These are phyloP conservation scores for Cadophora gregata DNA, from an alignment of 2,329 filamentous ascomycete species.

Conservation along the genomic window DNA sequence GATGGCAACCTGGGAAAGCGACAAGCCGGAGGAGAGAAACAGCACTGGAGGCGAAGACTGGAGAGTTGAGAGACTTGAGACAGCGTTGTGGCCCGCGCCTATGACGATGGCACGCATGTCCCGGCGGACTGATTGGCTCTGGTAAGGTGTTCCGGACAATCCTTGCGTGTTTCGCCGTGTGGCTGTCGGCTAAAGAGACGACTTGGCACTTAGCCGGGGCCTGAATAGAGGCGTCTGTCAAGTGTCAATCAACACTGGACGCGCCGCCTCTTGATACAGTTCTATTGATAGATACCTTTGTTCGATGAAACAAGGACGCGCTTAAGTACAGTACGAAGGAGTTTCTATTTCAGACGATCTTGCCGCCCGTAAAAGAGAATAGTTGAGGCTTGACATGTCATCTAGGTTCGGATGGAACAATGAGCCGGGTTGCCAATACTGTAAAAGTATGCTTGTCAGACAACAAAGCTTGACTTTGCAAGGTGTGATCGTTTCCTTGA, in stretches of 20 bases:
- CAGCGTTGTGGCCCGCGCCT: slow-evolving; percentile 1
- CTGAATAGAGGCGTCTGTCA: slow-evolving; percentile 7
- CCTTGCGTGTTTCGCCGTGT: slow-evolving; percentile 4
- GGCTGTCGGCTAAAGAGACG: slow-evolving; percentile 1
- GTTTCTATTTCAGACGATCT: background rate
- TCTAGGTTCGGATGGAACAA: no score
- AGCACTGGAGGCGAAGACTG: no score
- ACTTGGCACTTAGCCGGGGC: background rate
- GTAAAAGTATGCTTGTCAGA: background rate
- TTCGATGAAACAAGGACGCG: background rate
- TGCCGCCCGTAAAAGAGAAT: background rate
- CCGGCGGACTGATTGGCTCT: background rate
- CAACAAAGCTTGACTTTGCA: background rate
- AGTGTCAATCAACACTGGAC: background rate
- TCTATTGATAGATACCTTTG: background rate
- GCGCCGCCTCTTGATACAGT: background rate
- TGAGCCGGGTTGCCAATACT: no score
- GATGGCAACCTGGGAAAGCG: slow-evolving; percentile 4
- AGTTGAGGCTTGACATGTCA: background rate
- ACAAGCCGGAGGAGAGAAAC: no score
- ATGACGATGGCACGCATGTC: slow-evolving; percentile 12
- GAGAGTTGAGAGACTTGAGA: slow-evolving; percentile 15
- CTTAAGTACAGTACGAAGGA: background rate
- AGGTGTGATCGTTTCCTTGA: background rate
- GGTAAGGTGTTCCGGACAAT: background rate